Conservation (phyloP, 805 yeast species). For the Hemisphaericaspora nanyangensis region DNA sequence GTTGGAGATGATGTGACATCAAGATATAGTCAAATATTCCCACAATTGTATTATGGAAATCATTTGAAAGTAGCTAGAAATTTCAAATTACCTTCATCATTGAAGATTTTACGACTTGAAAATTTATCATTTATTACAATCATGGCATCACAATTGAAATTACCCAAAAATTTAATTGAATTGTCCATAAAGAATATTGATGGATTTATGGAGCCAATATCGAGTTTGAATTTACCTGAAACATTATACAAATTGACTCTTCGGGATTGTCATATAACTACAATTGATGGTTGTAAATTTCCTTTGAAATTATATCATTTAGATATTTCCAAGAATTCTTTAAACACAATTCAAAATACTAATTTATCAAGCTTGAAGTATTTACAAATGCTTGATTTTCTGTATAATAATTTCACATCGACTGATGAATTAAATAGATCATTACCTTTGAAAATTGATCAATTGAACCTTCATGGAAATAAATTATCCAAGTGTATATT, state of each 20-base stretch:
- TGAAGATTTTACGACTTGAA: slow-evolving; percentile 1
- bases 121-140: slow-evolving; percentile 3
- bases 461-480: slow-evolving; percentile 5
- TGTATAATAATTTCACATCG: slow-evolving; percentile 1
- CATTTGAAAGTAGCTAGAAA: background rate
- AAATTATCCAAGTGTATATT: slow-evolving; percentile 1
- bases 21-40: background rate
- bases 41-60: background rate
- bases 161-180: background rate
- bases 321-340: background rate
- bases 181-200: slow-evolving; percentile 3
- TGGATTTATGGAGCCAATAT: slow-evolving; percentile 3
- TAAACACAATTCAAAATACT: background rate
- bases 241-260: background rate
- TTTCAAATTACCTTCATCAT: background rate
- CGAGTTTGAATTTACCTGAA: slow-evolving; percentile 1
- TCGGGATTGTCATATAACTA: background rate
- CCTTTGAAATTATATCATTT: background rate
- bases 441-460: background rate
- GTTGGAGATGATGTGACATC: background rate
- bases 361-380: background rate
- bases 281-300: background rate
- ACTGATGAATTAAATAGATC: background rate
- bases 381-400: slow-evolving; percentile 1
- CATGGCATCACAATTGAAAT: background rate